phyloP scores from a whole-genome alignment of 2,329 filamentous ascomycete genomes.

The Paraconiothyrium brasiliense region DNA sequence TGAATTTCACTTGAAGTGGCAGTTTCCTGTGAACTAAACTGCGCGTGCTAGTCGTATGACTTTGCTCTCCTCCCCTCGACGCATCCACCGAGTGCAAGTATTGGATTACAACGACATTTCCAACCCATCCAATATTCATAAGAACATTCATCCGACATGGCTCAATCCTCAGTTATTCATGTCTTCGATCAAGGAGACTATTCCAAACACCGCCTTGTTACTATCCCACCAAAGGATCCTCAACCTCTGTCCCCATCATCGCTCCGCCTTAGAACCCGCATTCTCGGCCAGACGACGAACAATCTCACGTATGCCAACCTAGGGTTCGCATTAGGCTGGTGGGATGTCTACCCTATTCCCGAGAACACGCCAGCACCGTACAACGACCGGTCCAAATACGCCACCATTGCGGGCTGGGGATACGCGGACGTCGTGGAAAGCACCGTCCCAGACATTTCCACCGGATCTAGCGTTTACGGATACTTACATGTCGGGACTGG shows the following conservation, averaged over 20 bases:
- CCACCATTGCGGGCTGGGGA: constrained; percentile 61
- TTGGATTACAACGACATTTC: background rate
- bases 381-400: constrained; percentile 53
- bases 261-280: constrained; percentile 29
- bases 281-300: constrained; percentile 37
- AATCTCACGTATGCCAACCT: constrained; percentile 33
- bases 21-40: background rate
- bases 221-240: constrained; percentile 14
- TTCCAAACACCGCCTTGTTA: constrained; percentile 31
- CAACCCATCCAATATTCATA: background rate
- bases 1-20: background rate
- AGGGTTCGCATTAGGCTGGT: constrained; percentile 47
- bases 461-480: constrained; percentile 53
- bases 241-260: constrained; percentile 29
- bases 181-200: constrained; percentile 31
- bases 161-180: constrained; percentile 20
- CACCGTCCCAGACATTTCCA: constrained; percentile 46
- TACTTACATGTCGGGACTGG: constrained; percentile 56
- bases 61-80: no score
- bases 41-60: no score
- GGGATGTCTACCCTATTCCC: constrained; percentile 58
- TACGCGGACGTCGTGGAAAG: constrained; percentile 56
- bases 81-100: no score
- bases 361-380: constrained; percentile 45
- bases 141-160: constrained; percentile 1